Percentiles rank a stretch among this genome's conserved stretches.
phyloP scores from a whole-genome alignment of 192 early-diverging fungal genomes.

The Kickxella alabastrina region DNA sequence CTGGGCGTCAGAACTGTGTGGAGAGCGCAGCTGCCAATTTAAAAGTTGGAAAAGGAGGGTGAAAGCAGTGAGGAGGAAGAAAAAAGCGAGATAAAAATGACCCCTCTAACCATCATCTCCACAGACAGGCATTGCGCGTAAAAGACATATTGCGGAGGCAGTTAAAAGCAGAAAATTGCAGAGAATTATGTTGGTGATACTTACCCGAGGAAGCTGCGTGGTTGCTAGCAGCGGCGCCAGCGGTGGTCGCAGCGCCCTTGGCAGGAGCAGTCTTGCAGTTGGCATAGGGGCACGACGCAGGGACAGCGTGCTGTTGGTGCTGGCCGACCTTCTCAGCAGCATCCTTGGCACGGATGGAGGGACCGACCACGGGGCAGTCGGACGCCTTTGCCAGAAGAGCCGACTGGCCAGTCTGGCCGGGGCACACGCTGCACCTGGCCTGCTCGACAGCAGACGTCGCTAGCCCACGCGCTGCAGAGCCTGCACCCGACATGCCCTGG shows the following conservation, averaged over 20 bases:
- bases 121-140: too few species aligned
- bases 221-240: neutral
- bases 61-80: too few species aligned
- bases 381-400: conserved; percentile 51
- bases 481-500: conserved; percentile 26
- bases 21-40: too few species aligned
- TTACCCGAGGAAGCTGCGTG: conserved; percentile 18
- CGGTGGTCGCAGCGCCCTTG: too few species aligned
- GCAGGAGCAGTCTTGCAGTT: conserved; percentile 13
- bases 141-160: neutral
- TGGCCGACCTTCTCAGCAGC: conserved; percentile 21
- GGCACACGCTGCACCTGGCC: conserved; percentile 48
- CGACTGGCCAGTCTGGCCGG: conserved; percentile 49
- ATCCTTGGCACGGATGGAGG: conserved; percentile 42
- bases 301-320: too few species aligned
- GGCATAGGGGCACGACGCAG: conserved; percentile 37
- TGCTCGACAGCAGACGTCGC: conserved; percentile 39
- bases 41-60: too few species aligned
- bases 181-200: conserved; percentile 1
- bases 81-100: too few species aligned
- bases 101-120: too few species aligned
- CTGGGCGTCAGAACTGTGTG: too few species aligned
- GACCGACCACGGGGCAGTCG: conserved; percentile 49
- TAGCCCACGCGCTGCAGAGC: conserved; percentile 21
- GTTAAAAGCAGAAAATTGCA: neutral